Conservation (phyloP, 495 filamentous ascomycete genomes). For the Baudoinia panamericana region DNA sequence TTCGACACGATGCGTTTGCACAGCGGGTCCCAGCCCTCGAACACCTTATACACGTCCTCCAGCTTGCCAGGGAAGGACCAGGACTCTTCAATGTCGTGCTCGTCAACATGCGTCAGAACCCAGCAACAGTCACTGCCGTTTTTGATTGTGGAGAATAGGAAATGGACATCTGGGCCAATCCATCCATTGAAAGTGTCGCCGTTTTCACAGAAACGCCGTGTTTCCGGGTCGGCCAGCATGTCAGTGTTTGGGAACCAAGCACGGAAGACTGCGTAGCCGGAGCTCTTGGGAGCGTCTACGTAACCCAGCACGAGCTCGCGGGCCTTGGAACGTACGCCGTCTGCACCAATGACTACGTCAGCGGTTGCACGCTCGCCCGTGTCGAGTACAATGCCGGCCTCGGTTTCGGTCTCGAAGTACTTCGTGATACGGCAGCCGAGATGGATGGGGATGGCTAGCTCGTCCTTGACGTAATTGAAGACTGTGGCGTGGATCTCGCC, state of each 20-base stretch:
- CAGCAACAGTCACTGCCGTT: conserved; percentile 53
- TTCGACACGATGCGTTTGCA: conserved; percentile 44
- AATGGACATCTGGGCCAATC: conserved; percentile 52
- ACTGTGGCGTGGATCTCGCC: conserved; percentile 47
- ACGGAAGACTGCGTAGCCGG: conserved; percentile 46
- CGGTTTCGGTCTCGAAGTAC: conserved; percentile 43
- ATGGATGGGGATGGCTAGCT: conserved; percentile 43
- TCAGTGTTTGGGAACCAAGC: conserved; percentile 49
- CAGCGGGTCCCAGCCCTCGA: conserved; percentile 54
- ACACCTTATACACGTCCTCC: conserved; percentile 46
- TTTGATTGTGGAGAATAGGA: conserved; percentile 49
- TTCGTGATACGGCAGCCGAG: conserved; percentile 38
- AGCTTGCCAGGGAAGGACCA: conserved; percentile 51
- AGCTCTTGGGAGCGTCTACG: conserved; percentile 45
- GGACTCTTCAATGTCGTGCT: conserved; percentile 48
- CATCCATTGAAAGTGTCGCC: conserved; percentile 52
- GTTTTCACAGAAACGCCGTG: conserved; percentile 45
- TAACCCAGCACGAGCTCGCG: conserved; percentile 46
- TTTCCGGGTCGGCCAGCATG: conserved; percentile 48
- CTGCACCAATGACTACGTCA: conserved; percentile 46
- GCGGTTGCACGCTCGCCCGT: conserved; percentile 36
- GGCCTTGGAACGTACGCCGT: conserved; percentile 48
- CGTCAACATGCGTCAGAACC: conserved; percentile 55
- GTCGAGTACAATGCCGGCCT: conserved; percentile 43
- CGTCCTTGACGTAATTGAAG: conserved; percentile 43